Conservation (phyloP, 140 eudicot species). For the Stevia rebaudiana region DNA sequence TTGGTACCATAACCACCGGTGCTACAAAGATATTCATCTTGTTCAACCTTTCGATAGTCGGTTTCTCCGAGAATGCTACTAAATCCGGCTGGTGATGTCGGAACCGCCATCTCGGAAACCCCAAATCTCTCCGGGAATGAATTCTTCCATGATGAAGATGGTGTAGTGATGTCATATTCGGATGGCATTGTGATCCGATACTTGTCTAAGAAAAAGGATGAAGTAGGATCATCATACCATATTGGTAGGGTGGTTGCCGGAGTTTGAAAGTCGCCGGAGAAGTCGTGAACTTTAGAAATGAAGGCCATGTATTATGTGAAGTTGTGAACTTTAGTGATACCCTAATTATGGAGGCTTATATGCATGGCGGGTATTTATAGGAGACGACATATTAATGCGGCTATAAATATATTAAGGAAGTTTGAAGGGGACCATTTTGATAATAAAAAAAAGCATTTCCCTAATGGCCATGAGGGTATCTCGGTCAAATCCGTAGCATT, state of each 20-base stretch:
- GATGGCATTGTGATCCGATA: constrained; percentile 25
- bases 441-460: neutral
- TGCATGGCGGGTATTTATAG: constrained; percentile 33
- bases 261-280: constrained; percentile 35
- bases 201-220: constrained; percentile 15
- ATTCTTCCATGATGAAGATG: constrained; percentile 27
- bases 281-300: constrained; percentile 29
- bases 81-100: constrained; percentile 26
- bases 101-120: constrained; percentile 35
- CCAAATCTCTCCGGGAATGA: constrained; percentile 37
- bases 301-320: constrained; percentile 24
- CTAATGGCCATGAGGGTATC: constrained; percentile 4
- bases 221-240: constrained; percentile 35
- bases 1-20: constrained; percentile 30
- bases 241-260: constrained; percentile 25
- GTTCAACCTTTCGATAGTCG: constrained; percentile 31
- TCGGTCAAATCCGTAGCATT: constrained; percentile 24
- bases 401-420: constrained; percentile 12
- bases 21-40: constrained; percentile 26
- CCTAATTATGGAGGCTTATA: neutral
- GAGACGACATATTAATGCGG: constrained; percentile 25
- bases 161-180: constrained; percentile 18
- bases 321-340: neutral
- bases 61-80: constrained; percentile 5
- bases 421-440: constrained; percentile 21